These are phyloP conservation scores for Isoetes taiwanensis DNA, from an alignment of 75 land plant genomes.

Conservation along the genomic window DNA sequence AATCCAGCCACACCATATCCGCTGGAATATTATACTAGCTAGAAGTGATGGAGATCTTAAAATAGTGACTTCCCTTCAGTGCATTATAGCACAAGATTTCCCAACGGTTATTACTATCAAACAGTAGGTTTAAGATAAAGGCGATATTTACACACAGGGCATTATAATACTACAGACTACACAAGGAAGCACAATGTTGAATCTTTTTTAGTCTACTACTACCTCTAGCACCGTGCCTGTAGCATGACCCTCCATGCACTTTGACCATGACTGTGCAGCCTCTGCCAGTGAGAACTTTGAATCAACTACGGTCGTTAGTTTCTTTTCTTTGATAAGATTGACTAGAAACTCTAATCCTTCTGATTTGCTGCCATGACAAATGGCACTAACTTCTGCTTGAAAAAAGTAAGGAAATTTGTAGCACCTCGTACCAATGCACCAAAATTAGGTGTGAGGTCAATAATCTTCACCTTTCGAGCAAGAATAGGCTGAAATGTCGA, in stretches of 20 bases:
- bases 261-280: slow-evolving; percentile 56
- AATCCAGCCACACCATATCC: no score
- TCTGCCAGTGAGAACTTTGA: slow-evolving; percentile 26
- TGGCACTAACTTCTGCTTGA: slow-evolving; percentile 41
- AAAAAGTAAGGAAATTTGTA: slow-evolving; percentile 34
- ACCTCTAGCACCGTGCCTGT: slow-evolving; percentile 51
- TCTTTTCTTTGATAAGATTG: slow-evolving; percentile 31
- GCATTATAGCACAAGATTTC: no score
- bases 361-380: slow-evolving; percentile 22
- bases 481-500: slow-evolving; percentile 47
- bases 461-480: slow-evolving; percentile 40
- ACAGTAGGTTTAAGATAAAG: no score
- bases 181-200: no score
- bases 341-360: slow-evolving; percentile 24
- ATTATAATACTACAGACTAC: no score
- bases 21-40: no score
- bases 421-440: slow-evolving; percentile 16
- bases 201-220: no score
- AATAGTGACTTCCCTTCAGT: no score
- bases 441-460: slow-evolving; percentile 44
- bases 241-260: slow-evolving; percentile 45
- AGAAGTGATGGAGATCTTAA: no score
- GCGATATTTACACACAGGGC: no score
- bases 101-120: no score
- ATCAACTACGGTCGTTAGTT: slow-evolving; percentile 38